Base-by-base conservation (phyloP, 108 stramenopile genomes). In the Fistulifera pelliculosa region DNA sequence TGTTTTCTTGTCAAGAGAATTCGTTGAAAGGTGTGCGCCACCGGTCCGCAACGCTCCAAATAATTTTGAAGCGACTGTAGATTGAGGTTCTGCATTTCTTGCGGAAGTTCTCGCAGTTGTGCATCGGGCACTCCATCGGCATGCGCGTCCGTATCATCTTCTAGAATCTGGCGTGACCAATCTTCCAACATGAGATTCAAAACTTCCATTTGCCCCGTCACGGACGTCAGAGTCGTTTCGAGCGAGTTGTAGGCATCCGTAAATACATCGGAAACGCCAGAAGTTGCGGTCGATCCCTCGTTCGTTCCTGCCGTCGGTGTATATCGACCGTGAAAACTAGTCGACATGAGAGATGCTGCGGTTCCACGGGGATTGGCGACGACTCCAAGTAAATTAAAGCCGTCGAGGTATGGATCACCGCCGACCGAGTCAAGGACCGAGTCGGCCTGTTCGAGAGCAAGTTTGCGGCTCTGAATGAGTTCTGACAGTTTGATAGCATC, bases 321-420 rank as follows among this genome's bases (percentile, higher is more conserved):
- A 21, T 45, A 45, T 17, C 44, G 4, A 8, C 44, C 44, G 44
- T 45, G 44, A 45, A 45, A 45, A 45, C 44, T 45, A 6, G 44
- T 19, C 4, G 44, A 19, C 21, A 45, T 19, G 31, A 35, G 31
- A 3, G 31, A 35, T 35, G 31, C 31, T 11, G 44, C 52, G 54
- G 26, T 49, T 4, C 70, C 70, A 54, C 77, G 66, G 44, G 84
- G 88, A 68, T 86, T 86, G 21, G 84, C 80, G 1, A 87, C 83
- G 12, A 87, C 83, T 10, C 76, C 71, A 38, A 91, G 71, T 23
- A 91, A 67, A 65, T 91, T 91, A 64, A 91, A 91, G 38, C 81
- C 79, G 56, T 91, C 82, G 61, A 91, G 57, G 40, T 72, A 66
- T 54, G 69, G 70, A 38, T 72, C 69, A 42, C 65, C 62, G 27